Conservation (phyloP, 1,284 basidiomycete genomes). For the Rugosomyces carneus region DNA sequence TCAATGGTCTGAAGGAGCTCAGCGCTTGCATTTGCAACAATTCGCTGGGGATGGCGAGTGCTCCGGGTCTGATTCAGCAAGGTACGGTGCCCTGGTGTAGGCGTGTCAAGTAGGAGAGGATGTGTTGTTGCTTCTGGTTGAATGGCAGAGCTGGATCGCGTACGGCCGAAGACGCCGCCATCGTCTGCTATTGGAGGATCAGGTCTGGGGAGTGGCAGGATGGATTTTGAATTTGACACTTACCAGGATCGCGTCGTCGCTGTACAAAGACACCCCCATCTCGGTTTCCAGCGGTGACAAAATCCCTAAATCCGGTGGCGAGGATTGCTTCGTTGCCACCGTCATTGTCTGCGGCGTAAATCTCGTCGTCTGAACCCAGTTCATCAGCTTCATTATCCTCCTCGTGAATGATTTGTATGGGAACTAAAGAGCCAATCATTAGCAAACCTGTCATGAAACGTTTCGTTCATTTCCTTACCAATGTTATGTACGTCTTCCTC, state of each 20-base stretch:
- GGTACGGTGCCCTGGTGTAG: slow-evolving; percentile 36
- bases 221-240: slow-evolving; percentile 17
- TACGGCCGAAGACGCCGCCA: slow-evolving; percentile 58
- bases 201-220: neutral
- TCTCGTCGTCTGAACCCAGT: slow-evolving; percentile 67
- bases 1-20: slow-evolving; percentile 79
- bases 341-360: slow-evolving; percentile 36
- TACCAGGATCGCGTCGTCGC: slow-evolving; percentile 47
- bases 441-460: slow-evolving; percentile 2
- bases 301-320: slow-evolving; percentile 41
- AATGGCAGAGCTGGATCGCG: slow-evolving; percentile 41
- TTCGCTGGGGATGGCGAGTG: slow-evolving; percentile 51
- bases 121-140: slow-evolving; percentile 69
- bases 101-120: slow-evolving; percentile 72
- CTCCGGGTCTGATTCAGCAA: slow-evolving; percentile 42
- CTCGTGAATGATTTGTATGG: slow-evolving; percentile 49
- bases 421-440: slow-evolving; percentile 28
- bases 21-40: slow-evolving; percentile 40
- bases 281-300: slow-evolving; percentile 38
- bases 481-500: slow-evolving; percentile 47
- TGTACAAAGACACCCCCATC: slow-evolving; percentile 49
- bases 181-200: slow-evolving; percentile 30
- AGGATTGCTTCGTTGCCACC: slow-evolving; percentile 42
- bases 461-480: slow-evolving; percentile 21
- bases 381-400: slow-evolving; percentile 60